Conservation (phyloP, 2,329 filamentous ascomycete species). For the Rosellinia necatrix region DNA sequence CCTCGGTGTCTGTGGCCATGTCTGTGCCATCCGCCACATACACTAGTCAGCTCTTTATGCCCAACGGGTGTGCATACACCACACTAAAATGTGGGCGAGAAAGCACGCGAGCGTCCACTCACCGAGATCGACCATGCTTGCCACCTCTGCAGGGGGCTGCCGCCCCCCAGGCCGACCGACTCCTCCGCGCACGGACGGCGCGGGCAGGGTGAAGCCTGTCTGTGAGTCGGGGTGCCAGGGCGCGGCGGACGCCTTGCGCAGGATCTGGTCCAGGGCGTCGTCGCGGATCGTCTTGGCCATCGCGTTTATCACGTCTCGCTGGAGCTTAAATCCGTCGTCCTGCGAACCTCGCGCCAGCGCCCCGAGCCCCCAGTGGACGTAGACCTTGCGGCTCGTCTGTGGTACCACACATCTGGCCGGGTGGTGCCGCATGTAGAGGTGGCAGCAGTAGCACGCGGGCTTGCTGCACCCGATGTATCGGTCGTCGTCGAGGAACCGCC, state of each 20-base stretch:
- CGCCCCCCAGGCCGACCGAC: neutral
- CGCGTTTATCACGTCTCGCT: constrained; percentile 34
- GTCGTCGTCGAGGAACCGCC: constrained; percentile 46
- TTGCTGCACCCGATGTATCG: constrained; percentile 57
- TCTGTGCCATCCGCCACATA: neutral
- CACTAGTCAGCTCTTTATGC: neutral
- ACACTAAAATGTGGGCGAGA: too few species aligned
- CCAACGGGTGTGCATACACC: too few species aligned
- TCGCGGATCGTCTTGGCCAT: constrained; percentile 33
- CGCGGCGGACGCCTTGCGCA: constrained; percentile 11
- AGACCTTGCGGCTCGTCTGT: constrained; percentile 47
- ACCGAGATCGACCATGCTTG: constrained; percentile 14
- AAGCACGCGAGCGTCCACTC: neutral
- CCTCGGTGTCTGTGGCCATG: constrained; percentile 6
- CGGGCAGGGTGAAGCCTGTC: constrained; percentile 31
- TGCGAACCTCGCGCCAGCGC: constrained; percentile 17
- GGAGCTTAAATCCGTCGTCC: constrained; percentile 23
- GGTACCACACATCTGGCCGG: constrained; percentile 41
- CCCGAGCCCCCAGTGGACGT: constrained; percentile 47
- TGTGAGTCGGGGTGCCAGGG: constrained; percentile 32
- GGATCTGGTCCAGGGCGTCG: constrained; percentile 35
- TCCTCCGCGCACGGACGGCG: neutral
- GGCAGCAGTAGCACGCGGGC: constrained; percentile 55
- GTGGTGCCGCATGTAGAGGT: constrained; percentile 50
- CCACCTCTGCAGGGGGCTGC: neutral